Conservation (phyloP, 768 basidiomycete species). For the Suillus fuscotomentosus region DNA sequence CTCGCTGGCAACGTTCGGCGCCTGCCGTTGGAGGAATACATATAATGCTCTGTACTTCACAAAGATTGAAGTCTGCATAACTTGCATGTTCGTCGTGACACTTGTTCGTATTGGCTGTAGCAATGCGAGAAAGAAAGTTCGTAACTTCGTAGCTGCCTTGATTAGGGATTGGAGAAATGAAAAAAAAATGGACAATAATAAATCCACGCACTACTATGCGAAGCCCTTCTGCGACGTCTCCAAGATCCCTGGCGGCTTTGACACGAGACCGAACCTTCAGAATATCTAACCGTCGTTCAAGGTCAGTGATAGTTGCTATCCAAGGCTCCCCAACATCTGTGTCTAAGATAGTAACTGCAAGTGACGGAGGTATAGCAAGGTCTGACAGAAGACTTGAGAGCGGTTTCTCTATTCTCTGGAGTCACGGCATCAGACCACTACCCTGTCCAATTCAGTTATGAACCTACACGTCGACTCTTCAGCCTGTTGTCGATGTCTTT, state of each 20-base stretch:
- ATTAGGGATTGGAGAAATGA: background rate
- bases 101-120: constrained; percentile 80
- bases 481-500: constrained; percentile 87
- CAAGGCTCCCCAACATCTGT: constrained; percentile 86
- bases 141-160: constrained; percentile 88
- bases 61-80: constrained; percentile 85
- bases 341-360: constrained; percentile 79
- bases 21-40: constrained; percentile 82
- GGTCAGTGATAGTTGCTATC: constrained; percentile 77
- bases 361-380: constrained; percentile 77
- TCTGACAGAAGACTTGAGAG: constrained; percentile 78
- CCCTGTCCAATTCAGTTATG: background rate
- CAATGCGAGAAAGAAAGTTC: constrained; percentile 79
- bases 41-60: constrained; percentile 82
- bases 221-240: constrained; percentile 81
- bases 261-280: constrained; percentile 76
- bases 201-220: constrained; percentile 74
- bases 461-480: constrained; percentile 76
- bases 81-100: constrained; percentile 90
- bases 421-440: constrained; percentile 4
- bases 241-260: constrained; percentile 81
- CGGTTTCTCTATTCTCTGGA: constrained; percentile 85
- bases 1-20: constrained; percentile 78
- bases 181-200: background rate
- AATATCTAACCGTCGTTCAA: constrained; percentile 71